These are phyloP conservation scores for Graphilbum sp. DNA, from an alignment of 2,329 filamentous ascomycete species.

Conservation along the genomic window DNA sequence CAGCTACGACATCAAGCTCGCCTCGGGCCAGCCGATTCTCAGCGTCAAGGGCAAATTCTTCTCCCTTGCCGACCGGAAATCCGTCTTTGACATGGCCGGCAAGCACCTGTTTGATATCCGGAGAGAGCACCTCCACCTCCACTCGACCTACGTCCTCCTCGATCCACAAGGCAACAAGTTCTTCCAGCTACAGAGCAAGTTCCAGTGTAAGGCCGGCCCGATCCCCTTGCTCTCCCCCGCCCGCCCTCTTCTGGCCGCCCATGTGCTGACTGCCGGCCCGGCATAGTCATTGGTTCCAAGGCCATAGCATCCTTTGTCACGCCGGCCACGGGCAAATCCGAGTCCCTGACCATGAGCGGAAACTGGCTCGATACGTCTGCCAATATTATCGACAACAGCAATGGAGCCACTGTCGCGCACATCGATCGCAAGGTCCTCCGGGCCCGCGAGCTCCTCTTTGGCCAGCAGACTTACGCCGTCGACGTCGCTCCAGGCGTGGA, in stretches of 20 bases:
- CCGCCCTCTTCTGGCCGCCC: not conserved
- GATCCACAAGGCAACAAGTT: constrained; percentile 27
- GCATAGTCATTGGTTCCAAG: constrained; percentile 34
- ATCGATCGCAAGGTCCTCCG: constrained; percentile 44
- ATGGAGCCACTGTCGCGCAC: constrained; percentile 33
- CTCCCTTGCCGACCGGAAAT: constrained; percentile 37
- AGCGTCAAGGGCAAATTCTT: constrained; percentile 38
- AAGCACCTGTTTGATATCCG: constrained; percentile 41
- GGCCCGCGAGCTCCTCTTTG: constrained; percentile 38
- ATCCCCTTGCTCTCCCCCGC: not conserved
- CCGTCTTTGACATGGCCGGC: constrained; percentile 33
- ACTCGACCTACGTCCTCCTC: constrained; percentile 34
- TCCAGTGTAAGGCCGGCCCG: constrained; percentile 26
- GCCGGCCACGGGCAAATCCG: constrained; percentile 20
- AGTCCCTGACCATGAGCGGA: constrained; percentile 40
- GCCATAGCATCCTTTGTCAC: constrained; percentile 42
- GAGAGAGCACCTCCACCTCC: constrained; percentile 33
- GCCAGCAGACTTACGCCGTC: constrained; percentile 49
- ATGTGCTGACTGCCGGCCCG: not conserved
- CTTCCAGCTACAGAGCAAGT: constrained; percentile 38
- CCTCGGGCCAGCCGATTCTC: constrained; percentile 35
- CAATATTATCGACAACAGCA: constrained; percentile 36
- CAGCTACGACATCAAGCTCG: constrained; percentile 44
- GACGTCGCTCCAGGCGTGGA: constrained; percentile 49
- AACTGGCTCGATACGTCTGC: constrained; percentile 41